Evolutionary conservation across 2,329 filamentous ascomycete species (phyloP), one percentile per base, ranked within the genome.

Genomic region (Diplodia seriata): DNA sequence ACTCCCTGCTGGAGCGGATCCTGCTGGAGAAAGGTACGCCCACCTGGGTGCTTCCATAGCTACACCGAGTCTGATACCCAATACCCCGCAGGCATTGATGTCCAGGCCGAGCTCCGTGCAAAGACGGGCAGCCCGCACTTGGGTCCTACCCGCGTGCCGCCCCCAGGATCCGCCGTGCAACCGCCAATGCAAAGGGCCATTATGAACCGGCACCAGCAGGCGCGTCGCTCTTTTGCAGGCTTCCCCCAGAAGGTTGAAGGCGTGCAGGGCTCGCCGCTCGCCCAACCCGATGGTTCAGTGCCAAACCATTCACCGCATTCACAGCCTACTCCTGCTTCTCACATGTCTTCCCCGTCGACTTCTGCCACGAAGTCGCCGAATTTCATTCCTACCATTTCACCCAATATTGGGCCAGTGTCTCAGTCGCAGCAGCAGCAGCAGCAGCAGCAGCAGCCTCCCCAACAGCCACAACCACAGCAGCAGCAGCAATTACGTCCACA

Each of bases 1-100:
- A 98, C 80, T 98, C 95, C 50, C 84, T 98, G 59, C 86, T 99
- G 43, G 95, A 99, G 82, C 89, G 95, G 69, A 97, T 99, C 76
- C 86, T 99, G 65, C 86, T 99, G 47, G 95, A 99, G 82, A 98
- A 98, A 86, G 94, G 93, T 95, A 81, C 53, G 50, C 51, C 47
- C 55, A 51, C 65, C 40, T n/a, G 38, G 38, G 64, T 66, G 40
- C 64, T 26, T 26, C 20, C 38, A 8, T 9, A 26, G 20, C n/a
- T 18, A 40, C 51, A 23, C 33, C 63, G 23, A 40, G 40, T 66
- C 55, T 64, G 67, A 59, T 62, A 38, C 51, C 61, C 59, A 61
- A 57, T 62, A 36, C 53, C 61, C 67, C 55, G 68, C 71, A 96
- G 93, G 93, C 74, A 97, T 98, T 80, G 94, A 99, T 85, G 95